Conservation (phyloP, 192 early-diverging fungal genomes). For the Umbelopsis ramanniana region DNA sequence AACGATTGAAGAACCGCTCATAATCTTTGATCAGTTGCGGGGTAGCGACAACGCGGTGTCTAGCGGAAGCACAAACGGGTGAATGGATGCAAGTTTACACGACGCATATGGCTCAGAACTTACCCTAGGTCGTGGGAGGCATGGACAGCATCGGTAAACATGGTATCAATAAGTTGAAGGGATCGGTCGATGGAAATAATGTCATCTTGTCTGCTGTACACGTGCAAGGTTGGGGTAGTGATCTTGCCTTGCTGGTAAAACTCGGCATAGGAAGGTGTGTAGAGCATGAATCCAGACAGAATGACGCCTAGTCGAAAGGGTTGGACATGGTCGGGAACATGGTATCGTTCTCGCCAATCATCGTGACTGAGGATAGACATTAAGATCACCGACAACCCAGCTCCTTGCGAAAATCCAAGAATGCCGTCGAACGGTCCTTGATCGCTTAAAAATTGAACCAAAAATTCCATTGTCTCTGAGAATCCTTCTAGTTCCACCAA, state of each 20-base stretch:
- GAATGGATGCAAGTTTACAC: not conserved
- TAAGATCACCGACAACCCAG: not conserved
- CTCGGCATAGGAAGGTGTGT: not conserved
- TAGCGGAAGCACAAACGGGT: not conserved
- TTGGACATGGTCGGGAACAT: not conserved
- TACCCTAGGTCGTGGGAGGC: not conserved
- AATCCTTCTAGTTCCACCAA: not conserved
- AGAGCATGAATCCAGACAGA: not conserved
- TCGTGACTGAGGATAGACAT: constrained; percentile 14
- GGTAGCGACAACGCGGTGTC: constrained; percentile 12
- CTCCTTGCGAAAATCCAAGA: constrained; percentile 13
- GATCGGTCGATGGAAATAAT: constrained; percentile 6
- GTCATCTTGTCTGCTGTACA: not conserved
- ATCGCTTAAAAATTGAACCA: not conserved
- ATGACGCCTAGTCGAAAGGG: constrained; percentile 4
- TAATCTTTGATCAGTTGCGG: not conserved
- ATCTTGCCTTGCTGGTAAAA: not conserved
- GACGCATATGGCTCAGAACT: not conserved
- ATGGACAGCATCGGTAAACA: not conserved
- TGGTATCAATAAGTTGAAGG: not conserved
- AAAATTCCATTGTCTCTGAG: not conserved
- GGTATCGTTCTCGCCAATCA: not conserved
- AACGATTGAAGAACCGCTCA: constrained; percentile 12
- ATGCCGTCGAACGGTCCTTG: constrained; percentile 9
- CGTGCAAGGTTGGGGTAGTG: constrained; percentile 1